Evolutionary conservation across 352 stramenopile genomes (phyloP), one percentile per base, ranked within the genome.

Genomic region (Hyaloperonospora arabidopsidis): DNA sequence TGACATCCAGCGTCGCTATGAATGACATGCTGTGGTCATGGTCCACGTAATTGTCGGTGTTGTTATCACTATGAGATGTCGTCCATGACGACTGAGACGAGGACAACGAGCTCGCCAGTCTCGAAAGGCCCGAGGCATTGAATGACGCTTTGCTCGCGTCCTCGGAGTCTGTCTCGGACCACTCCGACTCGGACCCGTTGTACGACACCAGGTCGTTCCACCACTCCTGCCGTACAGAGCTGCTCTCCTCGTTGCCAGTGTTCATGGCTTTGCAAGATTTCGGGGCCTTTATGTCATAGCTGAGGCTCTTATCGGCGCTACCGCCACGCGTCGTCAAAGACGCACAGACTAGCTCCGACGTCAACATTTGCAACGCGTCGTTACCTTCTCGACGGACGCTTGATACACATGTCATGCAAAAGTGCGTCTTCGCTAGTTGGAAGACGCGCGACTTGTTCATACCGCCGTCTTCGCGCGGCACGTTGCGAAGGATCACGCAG

Each of bases 351-450:
- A 57, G 35, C 6, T 39, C 45, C n/a, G 40, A 49, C 21, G 34
- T n/a, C 40, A 32, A 49, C 18, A 46, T 29, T 13, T 56, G 54
- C 5, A 29, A 55, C 13, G 45, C 43, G 22, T 58, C 52, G 19
- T 46, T 4, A 32, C 25, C 67, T 58, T 32, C 46, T 19, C 62
- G 57, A 17, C 74, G 71, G 47, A 79, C 64, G 2, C 65, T 67
- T 13, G 65, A 72, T 36, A 87, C 47, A 47, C 77, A 87, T 17
- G 76, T 50, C 29, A 77, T 63, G 46, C 77, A 87, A 29, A 87
- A 83, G 45, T 75, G 75, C 41, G 70, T 79, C 51, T 84, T 86
- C 25, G 57, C 55, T 5, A 81, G 51, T 39, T 81, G 72, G 52
- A 84, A 80, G 2, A 64, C 67, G 23, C 76, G 74, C 44, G 72